Evolutionary conservation across 306 rosid species (phyloP).

Genomic region (Acacia crassicarpa): DNA sequence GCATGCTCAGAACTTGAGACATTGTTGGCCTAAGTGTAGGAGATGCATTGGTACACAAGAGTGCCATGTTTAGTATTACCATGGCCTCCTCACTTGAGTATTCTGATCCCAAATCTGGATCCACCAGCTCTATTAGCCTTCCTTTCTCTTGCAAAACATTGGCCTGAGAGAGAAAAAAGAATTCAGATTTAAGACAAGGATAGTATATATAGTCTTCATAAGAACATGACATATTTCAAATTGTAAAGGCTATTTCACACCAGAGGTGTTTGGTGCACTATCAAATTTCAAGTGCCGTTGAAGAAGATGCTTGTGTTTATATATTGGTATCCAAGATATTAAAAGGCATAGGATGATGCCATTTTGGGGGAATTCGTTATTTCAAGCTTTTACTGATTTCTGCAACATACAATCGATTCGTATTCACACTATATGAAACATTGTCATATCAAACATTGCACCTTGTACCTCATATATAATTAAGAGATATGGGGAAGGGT

Average conservation of each 20-base stretch:
- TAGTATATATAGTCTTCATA: no score
- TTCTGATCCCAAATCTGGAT: slow-evolving; percentile 11
- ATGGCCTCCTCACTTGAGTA: neutral
- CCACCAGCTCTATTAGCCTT: neutral
- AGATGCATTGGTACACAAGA: neutral
- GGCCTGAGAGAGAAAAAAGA: neutral
- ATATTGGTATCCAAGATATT: neutral
- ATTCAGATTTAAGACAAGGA: neutral
- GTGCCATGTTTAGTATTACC: neutral
- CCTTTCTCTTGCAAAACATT: neutral
- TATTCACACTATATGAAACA: neutral
- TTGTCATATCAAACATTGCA: neutral
- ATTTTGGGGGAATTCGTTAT: neutral
- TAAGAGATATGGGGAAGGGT: no score
- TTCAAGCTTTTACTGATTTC: neutral
- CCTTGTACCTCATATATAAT: neutral
- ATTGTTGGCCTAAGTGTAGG: neutral
- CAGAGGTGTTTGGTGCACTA: neutral
- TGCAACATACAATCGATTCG: neutral
- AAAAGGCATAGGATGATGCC: neutral
- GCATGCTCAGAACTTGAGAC: neutral
- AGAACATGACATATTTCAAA: neutral
- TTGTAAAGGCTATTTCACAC: neutral
- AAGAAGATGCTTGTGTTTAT: neutral
- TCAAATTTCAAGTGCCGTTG: neutral